phyloP scores from a whole-genome alignment of 306 rosid genomes.

The Sicyos edulis region DNA sequence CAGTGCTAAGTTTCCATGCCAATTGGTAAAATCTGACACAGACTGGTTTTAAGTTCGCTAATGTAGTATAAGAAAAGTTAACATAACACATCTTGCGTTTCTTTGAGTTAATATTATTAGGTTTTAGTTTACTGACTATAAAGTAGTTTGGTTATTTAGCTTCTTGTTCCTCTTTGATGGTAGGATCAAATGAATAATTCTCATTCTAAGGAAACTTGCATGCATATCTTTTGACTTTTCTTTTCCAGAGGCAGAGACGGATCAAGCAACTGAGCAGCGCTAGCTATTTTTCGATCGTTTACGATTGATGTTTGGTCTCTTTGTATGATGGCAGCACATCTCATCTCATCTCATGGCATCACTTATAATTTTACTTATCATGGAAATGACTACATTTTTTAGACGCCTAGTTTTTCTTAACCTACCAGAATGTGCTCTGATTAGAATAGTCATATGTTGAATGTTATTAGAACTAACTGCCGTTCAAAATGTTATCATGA shows the following conservation, averaged over 20 bases:
- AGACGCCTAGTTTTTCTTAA: background rate
- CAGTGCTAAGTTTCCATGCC: slow-evolving; percentile 10
- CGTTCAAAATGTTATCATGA: slow-evolving; percentile 20
- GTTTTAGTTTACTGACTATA: slow-evolving; percentile 1
- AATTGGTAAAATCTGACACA: background rate
- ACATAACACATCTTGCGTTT: background rate
- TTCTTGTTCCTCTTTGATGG: background rate
- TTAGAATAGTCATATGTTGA: slow-evolving; percentile 2
- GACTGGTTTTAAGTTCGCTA: slow-evolving; percentile 21
- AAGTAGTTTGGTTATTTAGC: background rate
- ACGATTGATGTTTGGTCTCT: background rate
- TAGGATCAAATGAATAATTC: background rate
- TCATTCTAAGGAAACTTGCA: slow-evolving; percentile 7
- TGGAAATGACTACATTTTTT: background rate
- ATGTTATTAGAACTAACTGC: slow-evolving; percentile 11
- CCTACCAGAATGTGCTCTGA: background rate
- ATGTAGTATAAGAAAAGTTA: slow-evolving; percentile 5
- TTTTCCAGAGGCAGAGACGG: slow-evolving; percentile 2
- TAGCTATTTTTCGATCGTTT: background rate
- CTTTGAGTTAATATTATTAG: background rate
- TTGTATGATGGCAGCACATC: background rate
- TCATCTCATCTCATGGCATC: slow-evolving; percentile 10
- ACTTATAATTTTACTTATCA: background rate
- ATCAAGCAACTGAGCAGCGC: background rate
- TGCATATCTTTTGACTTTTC: background rate